Evolutionary conservation across 148 eudicot genomes (phyloP).

Genomic region (Rhododendron simsii): DNA sequence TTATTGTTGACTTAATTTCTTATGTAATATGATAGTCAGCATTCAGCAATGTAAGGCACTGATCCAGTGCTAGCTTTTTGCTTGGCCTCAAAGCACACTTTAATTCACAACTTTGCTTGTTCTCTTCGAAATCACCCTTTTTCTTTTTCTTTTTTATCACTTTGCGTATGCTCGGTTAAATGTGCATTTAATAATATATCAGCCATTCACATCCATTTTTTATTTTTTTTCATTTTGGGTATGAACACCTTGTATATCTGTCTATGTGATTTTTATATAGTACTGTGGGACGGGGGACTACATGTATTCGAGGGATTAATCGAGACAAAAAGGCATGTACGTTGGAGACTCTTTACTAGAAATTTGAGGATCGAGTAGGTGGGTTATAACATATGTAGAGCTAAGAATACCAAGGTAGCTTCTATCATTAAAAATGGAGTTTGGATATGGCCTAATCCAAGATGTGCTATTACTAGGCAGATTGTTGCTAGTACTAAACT

Average conservation of each 20-base stretch:
- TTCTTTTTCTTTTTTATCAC: conserved; percentile 3
- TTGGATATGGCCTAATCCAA: too few species aligned
- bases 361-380: too few species aligned
- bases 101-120: background rate
- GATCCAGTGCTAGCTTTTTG: background rate
- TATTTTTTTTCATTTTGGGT: background rate
- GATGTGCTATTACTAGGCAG: too few species aligned
- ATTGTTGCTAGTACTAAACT: too few species aligned
- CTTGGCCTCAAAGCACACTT: conserved; percentile 6
- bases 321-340: too few species aligned
- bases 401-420: too few species aligned
- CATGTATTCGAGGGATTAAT: too few species aligned
- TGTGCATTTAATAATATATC: background rate
- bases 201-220: background rate
- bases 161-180: conserved; percentile 9
- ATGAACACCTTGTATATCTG: background rate
- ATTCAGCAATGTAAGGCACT: background rate
- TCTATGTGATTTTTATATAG: background rate
- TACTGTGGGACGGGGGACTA: too few species aligned
- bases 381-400: too few species aligned
- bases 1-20: background rate
- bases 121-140: background rate
- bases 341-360: too few species aligned
- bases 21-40: background rate
- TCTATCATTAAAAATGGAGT: too few species aligned